These are phyloP conservation scores for Dendrostoma leiphaemia DNA, from an alignment of 2,329 filamentous ascomycete genomes.

Conservation along the genomic window DNA sequence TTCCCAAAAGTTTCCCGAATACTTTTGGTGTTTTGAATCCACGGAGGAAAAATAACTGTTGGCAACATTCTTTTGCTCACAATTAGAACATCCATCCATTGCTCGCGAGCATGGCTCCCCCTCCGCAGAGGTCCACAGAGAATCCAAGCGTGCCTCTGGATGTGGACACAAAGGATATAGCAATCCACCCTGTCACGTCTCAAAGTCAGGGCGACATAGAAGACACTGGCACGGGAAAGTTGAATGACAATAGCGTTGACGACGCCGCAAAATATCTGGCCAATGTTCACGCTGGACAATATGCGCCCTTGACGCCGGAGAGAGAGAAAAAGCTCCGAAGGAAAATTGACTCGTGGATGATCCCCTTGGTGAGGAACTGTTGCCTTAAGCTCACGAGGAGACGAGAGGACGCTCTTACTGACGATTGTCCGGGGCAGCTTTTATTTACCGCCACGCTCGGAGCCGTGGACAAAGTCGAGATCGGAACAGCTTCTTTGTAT, in stretches of 20 bases:
- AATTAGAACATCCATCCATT: not conserved
- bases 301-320: slow-evolving; percentile 27
- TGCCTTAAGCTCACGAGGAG: not conserved
- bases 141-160: not conserved
- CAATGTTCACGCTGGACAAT: not conserved
- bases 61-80: not conserved
- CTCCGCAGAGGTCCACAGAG: not conserved
- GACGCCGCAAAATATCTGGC: slow-evolving; percentile 15
- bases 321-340: slow-evolving; percentile 27
- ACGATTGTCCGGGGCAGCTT: slow-evolving; percentile 18
- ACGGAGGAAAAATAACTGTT: not conserved
- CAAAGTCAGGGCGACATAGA: not conserved
- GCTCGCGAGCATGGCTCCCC: not conserved
- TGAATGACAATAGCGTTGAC: not conserved
- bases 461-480: slow-evolving; percentile 32
- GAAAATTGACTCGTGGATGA: slow-evolving; percentile 28
- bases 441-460: slow-evolving; percentile 28
- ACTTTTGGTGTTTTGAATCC: not conserved
- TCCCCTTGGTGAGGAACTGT: slow-evolving; percentile 24
- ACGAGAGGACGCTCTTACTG: not conserved
- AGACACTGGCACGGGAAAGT: not conserved
- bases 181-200: not conserved
- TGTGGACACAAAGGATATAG: not conserved
- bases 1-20: not conserved
- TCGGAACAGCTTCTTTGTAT: slow-evolving; percentile 33